A percentile compares a stretch with the other conserved stretches of the same genome.
These are phyloP conservation scores for Teunomyces atbi DNA, from an alignment of 805 yeast species.

Conservation along the genomic window DNA sequence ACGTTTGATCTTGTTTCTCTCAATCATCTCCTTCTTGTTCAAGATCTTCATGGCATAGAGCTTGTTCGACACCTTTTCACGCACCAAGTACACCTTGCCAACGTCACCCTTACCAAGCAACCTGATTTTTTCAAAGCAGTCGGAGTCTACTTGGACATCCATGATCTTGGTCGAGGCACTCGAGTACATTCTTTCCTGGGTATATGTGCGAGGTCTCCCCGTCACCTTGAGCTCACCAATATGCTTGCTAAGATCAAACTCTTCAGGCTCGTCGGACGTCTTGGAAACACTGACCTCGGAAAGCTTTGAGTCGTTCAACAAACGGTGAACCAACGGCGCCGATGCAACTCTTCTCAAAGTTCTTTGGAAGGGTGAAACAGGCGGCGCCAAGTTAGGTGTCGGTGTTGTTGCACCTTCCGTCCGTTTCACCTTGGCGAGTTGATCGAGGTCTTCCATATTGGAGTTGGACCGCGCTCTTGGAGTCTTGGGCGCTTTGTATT, in stretches of 20 bases:
- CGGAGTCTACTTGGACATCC: constrained; percentile 80
- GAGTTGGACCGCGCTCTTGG: constrained; percentile 8
- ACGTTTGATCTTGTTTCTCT: constrained; percentile 89
- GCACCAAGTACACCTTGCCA: constrained; percentile 91
- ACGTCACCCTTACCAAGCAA: constrained; percentile 97
- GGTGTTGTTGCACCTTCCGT: neutral
- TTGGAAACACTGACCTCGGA: neutral
- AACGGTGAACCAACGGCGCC: constrained; percentile 61
- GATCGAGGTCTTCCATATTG: neutral
- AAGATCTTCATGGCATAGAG: constrained; percentile 92
- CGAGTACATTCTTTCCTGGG: constrained; percentile 61
- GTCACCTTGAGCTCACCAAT: constrained; percentile 42
- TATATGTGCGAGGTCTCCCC: constrained; percentile 38
- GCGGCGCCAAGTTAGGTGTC: constrained; percentile 7
- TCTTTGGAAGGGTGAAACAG: constrained; percentile 31
- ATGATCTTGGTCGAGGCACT: constrained; percentile 70
- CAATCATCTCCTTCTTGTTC: constrained; percentile 89
- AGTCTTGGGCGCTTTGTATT: constrained; percentile 6
- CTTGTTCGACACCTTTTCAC: constrained; percentile 71
- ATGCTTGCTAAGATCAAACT: constrained; percentile 41
- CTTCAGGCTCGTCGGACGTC: constrained; percentile 24
- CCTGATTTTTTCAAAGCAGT: constrained; percentile 83
- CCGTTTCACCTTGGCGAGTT: neutral
- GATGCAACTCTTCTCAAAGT: constrained; percentile 76
- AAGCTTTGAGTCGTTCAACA: constrained; percentile 23